phyloP scores from a whole-genome alignment of 2,329 filamentous ascomycete species.

The Cercospora zeae-maydis region DNA sequence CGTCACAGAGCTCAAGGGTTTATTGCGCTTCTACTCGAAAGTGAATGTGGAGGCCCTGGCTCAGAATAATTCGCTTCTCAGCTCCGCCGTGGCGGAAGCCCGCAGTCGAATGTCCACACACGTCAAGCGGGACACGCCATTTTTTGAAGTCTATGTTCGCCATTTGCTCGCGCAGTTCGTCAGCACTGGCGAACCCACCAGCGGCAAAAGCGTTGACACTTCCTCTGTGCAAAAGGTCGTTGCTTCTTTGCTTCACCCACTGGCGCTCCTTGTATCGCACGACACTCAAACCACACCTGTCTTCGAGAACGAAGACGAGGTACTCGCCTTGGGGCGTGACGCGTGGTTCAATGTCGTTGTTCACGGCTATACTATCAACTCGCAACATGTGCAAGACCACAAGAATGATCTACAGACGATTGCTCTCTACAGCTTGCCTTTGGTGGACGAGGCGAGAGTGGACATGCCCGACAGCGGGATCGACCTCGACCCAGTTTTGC shows the following conservation, averaged over 20 bases:
- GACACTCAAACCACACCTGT: conserved; percentile 48
- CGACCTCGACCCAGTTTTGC: conserved; percentile 88
- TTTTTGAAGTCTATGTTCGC: conserved; percentile 79
- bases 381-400: conserved; percentile 68
- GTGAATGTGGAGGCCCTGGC: conserved; percentile 69
- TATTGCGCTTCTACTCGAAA: conserved; percentile 79
- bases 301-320: conserved; percentile 49
- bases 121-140: conserved; percentile 63
- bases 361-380: conserved; percentile 78
- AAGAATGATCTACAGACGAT: conserved; percentile 75
- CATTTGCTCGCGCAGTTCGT: conserved; percentile 83
- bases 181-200: conserved; percentile 81
- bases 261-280: conserved; percentile 75
- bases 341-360: conserved; percentile 98
- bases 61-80: conserved; percentile 62
- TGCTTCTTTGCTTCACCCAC: conserved; percentile 75
- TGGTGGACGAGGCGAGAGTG: conserved; percentile 83
- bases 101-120: conserved; percentile 72
- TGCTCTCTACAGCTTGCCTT: conserved; percentile 78
- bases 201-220: conserved; percentile 42
- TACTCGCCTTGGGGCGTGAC: conserved; percentile 66
- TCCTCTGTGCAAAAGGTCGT: conserved; percentile 85
- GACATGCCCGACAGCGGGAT: conserved; percentile 94
- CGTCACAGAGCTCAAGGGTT: conserved; percentile 74
- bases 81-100: conserved; percentile 73